Base-by-base conservation (phyloP, 768 basidiomycete species). In the Phlegmacium glaucopus region DNA sequence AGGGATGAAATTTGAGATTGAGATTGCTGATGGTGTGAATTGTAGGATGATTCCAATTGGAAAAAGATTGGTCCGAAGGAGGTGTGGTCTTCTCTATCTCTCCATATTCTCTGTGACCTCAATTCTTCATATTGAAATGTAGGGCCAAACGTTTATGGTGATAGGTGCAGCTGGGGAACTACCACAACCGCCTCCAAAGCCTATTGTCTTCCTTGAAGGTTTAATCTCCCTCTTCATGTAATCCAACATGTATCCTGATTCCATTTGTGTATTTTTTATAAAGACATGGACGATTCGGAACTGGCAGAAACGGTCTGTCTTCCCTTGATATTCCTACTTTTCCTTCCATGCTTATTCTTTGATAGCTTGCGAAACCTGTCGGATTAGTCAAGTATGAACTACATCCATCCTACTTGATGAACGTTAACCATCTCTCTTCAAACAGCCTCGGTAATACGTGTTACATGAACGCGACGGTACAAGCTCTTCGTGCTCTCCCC, bases 391-490 rank as follows among this genome's bases (percentile, higher is more conserved):
- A 95, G 82, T 85, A 57, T 35, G 78, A 47, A 1, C 9, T 6
- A 26, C 38, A 29, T 28, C 17, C 28, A 17, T 39, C 15, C 34
- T 26, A 12, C 47, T 42, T 26, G n/a, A 50, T 39, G 12, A 16
- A 10, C 6, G 11, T 35, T 29, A 9, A 26, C 18, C 39, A 32
- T 22, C 27, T 28, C 32, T 22, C 22, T 39, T 9, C 34, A 42
- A 47, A 12, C 53, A 82, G 80, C 59, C 71, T 94, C 30, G 94
- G 95, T 29, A 97, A 97, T 62, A 97, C 94, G 0, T 97, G 95
- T 60, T 99, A 99, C 69, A 92, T 97, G 87, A 98, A 95, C 62
- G 83, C 96, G 1, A 92, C 90, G 2, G 73, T 98, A 1, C 96
- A 99, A 71, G 85, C 89, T n/a, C 77, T 99, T 52, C 87, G 92